phyloP scores from a whole-genome alignment of 2,329 filamentous ascomycete genomes.

The Blastomyces gilchristii region DNA sequence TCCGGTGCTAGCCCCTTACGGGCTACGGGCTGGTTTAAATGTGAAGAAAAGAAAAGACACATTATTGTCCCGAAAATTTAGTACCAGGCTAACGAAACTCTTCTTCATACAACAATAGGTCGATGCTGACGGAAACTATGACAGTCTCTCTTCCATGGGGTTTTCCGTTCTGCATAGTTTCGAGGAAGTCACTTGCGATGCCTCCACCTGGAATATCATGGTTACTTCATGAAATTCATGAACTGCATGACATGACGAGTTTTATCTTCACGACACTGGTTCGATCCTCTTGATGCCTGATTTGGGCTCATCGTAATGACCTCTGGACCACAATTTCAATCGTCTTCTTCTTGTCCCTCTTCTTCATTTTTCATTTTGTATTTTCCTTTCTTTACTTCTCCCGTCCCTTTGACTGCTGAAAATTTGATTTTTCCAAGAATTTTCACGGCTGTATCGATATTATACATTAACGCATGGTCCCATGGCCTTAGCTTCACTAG shows the following conservation, averaged over 20 bases:
- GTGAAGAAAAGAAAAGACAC: constrained; percentile 2
- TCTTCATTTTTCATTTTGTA: neutral
- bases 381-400: neutral
- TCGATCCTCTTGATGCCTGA: neutral
- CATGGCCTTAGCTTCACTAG: neutral
- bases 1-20: neutral
- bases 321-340: neutral
- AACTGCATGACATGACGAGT: neutral
- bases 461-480: neutral
- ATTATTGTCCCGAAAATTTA: neutral
- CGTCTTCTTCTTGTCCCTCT: neutral
- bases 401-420: neutral
- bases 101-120: constrained; percentile 40
- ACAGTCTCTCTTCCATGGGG: constrained; percentile 67
- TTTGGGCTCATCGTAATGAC: neutral
- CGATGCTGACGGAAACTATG: constrained; percentile 60
- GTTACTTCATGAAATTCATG: constrained; percentile 1
- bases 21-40: neutral
- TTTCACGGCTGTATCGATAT: neutral
- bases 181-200: constrained; percentile 66
- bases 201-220: constrained; percentile 45
- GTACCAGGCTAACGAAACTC: neutral
- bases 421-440: neutral
- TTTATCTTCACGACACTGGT: neutral
- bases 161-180: constrained; percentile 70